Percentiles rank a stretch among this genome's conserved stretches.
phyloP scores from a whole-genome alignment of 225 moss, liverwort and hornwort species.

The Pleurozium schreberi region DNA sequence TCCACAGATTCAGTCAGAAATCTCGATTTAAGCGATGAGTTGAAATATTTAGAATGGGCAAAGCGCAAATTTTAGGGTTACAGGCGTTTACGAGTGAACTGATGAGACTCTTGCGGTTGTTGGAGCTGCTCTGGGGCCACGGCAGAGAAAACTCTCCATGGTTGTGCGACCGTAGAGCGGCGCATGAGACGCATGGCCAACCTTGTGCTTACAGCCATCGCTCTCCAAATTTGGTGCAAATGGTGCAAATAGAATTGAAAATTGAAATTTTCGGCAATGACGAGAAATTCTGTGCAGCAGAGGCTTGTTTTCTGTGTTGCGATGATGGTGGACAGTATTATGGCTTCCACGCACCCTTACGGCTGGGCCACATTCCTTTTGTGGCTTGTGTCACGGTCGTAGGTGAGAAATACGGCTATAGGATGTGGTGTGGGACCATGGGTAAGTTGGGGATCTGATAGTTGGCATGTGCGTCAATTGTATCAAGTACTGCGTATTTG shows the following conservation, averaged over 20 bases:
- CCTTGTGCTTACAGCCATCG: conserved; percentile 14
- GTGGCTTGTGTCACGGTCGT: background rate
- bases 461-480: background rate
- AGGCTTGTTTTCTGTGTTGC: background rate
- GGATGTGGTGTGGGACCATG: background rate
- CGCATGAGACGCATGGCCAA: conserved; percentile 16
- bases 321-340: background rate
- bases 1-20: background rate
- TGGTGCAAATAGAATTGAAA: background rate
- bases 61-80: background rate
- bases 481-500: background rate
- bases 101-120: background rate
- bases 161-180: background rate
- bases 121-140: conserved; percentile 9
- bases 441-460: background rate
- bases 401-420: background rate
- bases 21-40: background rate
- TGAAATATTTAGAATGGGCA: background rate
- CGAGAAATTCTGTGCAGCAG: background rate
- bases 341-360: conserved; percentile 4
- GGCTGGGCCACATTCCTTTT: background rate
- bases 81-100: background rate
- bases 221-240: background rate
- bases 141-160: conserved; percentile 10
- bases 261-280: no score